Evolutionary conservation across 2,329 filamentous ascomycete species (phyloP), one percentile per base, ranked within the genome.

Genomic region (Fusarium oligoseptatum): DNA sequence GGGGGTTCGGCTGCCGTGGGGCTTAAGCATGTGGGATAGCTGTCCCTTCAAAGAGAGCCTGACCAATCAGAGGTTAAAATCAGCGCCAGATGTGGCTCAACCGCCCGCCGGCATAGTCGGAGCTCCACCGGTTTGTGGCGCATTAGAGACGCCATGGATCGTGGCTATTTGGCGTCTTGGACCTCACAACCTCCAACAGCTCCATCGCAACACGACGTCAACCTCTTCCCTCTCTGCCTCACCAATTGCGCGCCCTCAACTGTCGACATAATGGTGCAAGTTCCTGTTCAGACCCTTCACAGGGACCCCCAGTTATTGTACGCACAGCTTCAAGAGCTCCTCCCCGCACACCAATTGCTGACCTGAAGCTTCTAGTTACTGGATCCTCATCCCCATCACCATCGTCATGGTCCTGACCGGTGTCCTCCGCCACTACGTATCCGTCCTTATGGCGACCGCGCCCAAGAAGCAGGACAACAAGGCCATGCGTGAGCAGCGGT

Each of bases 281-380:
- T 93, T 76, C 90, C 93, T 76, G 92, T 94, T 78, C 97, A 99
- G 88, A 97, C 95, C 87, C 98, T 99, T 90, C 94, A 97, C 87
- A 87, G 97, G 90, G 97, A 99, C 93, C 96, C 97, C 81, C 95
- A 98, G 85, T 89, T 99, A 76, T 98, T 99, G 97, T 98, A 87
- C 82, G 94, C 84, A 63, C 77, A 66, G 20, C 60, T 63, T 41
- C 15, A 15, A 55, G 22, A n/a, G 43, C 22, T 17, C 14, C 55
- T 20, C 41, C 61, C 66, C 39, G 39, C 37, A 36, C 41, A 48
- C 17, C 52, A 58, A 62, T 36, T 64, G 64, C 78, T 78, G 70
- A 76, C 76, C 66, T 61, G 41, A 72, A 60, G 71, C 66, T 81
- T 70, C 64, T 80, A 99, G 97, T 87, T 98, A 98, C 89, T 99